phyloP scores from a whole-genome alignment of 306 rosid species.

The Cucurbita argyrosperma region DNA sequence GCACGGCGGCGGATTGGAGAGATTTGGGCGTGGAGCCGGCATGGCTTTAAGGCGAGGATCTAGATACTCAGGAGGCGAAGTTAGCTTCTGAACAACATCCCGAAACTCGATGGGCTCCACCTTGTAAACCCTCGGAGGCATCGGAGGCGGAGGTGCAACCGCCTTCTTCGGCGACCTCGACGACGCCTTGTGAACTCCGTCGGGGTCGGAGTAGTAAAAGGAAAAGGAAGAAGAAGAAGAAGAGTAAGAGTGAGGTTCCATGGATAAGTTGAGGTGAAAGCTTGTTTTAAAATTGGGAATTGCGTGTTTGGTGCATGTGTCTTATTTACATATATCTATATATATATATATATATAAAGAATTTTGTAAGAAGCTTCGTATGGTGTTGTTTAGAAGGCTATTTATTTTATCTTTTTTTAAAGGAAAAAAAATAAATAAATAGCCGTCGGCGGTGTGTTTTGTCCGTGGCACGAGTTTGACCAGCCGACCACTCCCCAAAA shows the following conservation, averaged over 20 bases:
- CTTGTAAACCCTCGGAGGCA: conserved; percentile 18
- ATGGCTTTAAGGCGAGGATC: conserved; percentile 13
- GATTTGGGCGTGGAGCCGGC: not conserved
- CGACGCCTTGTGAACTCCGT: not conserved
- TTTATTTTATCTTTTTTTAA: not conserved
- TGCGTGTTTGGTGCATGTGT: not conserved
- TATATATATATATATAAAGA: too few species aligned
- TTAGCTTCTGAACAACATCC: conserved; percentile 41
- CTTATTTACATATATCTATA: too few species aligned
- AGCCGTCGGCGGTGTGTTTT: not conserved
- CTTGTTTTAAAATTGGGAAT: not conserved
- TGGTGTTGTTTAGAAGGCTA: not conserved
- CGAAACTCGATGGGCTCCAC: conserved; percentile 37
- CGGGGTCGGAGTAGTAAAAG: conserved; percentile 1
- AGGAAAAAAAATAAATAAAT: not conserved
- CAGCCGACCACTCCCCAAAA: not conserved
- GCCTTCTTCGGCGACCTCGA: conserved; percentile 26
- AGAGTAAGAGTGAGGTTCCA: not conserved
- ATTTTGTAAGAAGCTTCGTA: too few species aligned
- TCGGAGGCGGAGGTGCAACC: conserved; percentile 23
- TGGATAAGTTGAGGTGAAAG: not conserved
- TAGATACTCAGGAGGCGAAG: conserved; percentile 30
- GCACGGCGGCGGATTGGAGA: not conserved
- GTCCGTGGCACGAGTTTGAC: not conserved
- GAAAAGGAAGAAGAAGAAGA: not conserved